A percentile compares a stretch with the other conserved stretches of the same genome.
Evolutionary conservation across 2,329 filamentous ascomycete species (phyloP).

Genomic region (Nemania sp.): DNA sequence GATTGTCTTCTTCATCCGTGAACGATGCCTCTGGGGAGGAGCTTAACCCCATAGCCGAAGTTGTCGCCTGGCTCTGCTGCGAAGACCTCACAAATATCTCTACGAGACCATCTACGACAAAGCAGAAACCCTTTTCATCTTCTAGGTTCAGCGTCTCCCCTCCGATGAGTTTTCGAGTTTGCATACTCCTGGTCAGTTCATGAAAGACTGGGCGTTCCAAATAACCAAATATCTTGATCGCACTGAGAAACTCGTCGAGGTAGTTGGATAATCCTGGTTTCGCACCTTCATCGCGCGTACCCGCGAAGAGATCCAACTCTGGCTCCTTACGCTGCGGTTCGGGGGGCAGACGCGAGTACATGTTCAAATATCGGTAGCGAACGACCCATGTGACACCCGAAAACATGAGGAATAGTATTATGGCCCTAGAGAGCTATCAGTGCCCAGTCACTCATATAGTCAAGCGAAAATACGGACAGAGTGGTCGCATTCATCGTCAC

Average conservation of each 20-base stretch:
- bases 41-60: conserved; percentile 46
- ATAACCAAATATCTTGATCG: conserved; percentile 99
- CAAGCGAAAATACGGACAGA: conserved; percentile 60
- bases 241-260: conserved; percentile 94
- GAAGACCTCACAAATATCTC: conserved; percentile 98
- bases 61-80: conserved; percentile 35
- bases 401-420: conserved; percentile 76
- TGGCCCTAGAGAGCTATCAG: conserved; percentile 31
- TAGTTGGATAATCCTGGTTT: conserved; percentile 96
- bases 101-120: conserved; percentile 94
- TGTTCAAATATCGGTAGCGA: conserved; percentile 92
- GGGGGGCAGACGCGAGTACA: conserved; percentile 91
- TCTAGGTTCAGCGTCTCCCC: conserved; percentile 94
- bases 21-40: conserved; percentile 56
- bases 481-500: conserved; percentile 99
- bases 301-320: conserved; percentile 91
- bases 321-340: conserved; percentile 96
- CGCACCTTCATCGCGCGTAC: conserved; percentile 84
- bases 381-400: conserved; percentile 94
- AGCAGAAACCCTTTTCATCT: conserved; percentile 96
- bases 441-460: conserved; percentile 45
- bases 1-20: conserved; percentile 69
- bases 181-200: conserved; percentile 96
- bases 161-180: conserved; percentile 93
- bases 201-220: conserved; percentile 96